Percentiles rank a stretch among this genome's conserved stretches.
These are phyloP conservation scores for Ulvella scutata DNA, from an alignment of 139 green algal genomes.

Conservation along the genomic window DNA sequence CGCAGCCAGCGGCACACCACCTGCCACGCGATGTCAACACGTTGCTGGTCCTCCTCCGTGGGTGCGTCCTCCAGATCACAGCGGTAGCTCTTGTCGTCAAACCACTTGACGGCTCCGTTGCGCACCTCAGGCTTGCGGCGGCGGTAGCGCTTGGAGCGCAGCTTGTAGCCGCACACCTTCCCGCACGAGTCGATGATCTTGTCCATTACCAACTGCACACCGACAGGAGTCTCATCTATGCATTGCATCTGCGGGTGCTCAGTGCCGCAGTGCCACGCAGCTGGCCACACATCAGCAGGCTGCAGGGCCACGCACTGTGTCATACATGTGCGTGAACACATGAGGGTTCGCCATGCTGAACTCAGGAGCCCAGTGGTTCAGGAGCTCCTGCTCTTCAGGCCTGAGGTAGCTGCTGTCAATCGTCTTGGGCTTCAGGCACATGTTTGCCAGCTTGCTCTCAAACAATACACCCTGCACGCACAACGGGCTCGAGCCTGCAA, in stretches of 20 bases:
- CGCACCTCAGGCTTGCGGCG: neutral
- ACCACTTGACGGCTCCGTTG: neutral
- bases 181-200: neutral
- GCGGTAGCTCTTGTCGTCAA: slow-evolving; percentile 1
- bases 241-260: too few relatives aligned
- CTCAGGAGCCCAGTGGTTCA: neutral
- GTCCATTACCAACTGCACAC: neutral
- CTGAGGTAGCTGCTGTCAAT: neutral
- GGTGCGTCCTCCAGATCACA: neutral
- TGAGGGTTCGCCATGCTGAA: neutral
- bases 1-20: neutral
- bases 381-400: neutral
- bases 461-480: neutral
- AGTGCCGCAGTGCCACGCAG: too few relatives aligned
- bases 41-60: neutral
- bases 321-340: slow-evolving; percentile 1
- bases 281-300: too few relatives aligned
- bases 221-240: too few relatives aligned
- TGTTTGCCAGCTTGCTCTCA: slow-evolving; percentile 1
- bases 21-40: neutral
- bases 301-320: neutral
- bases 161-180: neutral
- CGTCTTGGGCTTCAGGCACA: neutral
- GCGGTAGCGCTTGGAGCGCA: neutral
- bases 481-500: neutral